Evolutionary conservation across 2,329 filamentous ascomycete genomes (phyloP).

Genomic region (Xylariaceae sp.): DNA sequence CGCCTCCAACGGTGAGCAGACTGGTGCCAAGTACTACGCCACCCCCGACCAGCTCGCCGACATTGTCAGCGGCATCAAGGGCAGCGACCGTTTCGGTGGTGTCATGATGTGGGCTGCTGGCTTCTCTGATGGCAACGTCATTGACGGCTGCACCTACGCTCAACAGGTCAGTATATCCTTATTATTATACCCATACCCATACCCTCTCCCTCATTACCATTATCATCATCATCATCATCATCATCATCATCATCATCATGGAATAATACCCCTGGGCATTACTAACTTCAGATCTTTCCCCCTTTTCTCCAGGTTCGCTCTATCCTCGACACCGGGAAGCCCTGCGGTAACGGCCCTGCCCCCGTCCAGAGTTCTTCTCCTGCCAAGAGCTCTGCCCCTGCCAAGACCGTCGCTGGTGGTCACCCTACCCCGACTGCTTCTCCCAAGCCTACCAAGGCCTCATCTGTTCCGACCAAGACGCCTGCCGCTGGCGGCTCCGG

Average conservation of each 20-base stretch:
- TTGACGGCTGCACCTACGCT: slow-evolving; percentile 37
- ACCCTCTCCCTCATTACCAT: too few species aligned
- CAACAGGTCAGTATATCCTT: slow-evolving; percentile 25
- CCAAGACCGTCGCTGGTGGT: too few species aligned
- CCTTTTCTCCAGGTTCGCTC: slow-evolving; percentile 21
- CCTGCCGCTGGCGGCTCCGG: not conserved
- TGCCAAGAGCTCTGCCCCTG: not conserved
- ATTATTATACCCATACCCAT: too few species aligned
- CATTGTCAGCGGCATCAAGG: slow-evolving; percentile 28
- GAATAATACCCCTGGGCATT: not conserved
- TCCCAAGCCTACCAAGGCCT: not conserved
- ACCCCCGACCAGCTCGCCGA: slow-evolving; percentile 30
- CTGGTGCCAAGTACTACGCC: slow-evolving; percentile 33
- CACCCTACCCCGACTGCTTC: not conserved
- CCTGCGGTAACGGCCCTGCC: slow-evolving; percentile 19
- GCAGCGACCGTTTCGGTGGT: slow-evolving; percentile 31
- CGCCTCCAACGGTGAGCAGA: slow-evolving; percentile 33
- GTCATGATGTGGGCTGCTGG: slow-evolving; percentile 40
- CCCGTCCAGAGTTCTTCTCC: not conserved
- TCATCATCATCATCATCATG: not conserved
- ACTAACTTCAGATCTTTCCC: not conserved
- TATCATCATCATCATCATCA: not conserved
- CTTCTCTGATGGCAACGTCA: slow-evolving; percentile 34
- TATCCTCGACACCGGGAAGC: slow-evolving; percentile 32
- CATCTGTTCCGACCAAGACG: not conserved